phyloP scores from a whole-genome alignment of 2,329 filamentous ascomycete genomes.

The Claviceps humidiphila region DNA sequence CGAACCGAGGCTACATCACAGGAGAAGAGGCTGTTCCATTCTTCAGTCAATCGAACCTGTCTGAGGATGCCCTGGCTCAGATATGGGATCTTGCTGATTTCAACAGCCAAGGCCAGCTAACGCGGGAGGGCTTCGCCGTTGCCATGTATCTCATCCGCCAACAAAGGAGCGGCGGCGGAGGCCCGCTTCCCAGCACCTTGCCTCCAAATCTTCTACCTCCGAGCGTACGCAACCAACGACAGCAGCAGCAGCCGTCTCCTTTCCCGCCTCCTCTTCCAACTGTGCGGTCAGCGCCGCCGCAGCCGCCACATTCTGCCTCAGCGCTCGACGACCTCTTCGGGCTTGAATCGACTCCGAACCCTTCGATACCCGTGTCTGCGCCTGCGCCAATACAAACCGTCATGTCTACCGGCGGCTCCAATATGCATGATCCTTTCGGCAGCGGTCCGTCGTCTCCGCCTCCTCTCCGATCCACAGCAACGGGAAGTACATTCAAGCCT shows the following conservation, averaged over 20 bases:
- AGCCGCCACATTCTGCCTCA: conserved; percentile 49
- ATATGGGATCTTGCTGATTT: conserved; percentile 98
- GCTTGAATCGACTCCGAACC: conserved; percentile 48
- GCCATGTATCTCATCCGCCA: conserved; percentile 95
- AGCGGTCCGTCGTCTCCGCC: conserved; percentile 45
- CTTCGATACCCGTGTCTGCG: conserved; percentile 22
- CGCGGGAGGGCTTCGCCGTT: conserved; percentile 84
- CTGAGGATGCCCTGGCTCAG: conserved; percentile 79
- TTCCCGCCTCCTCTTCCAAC: conserved; percentile 23
- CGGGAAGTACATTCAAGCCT: conserved; percentile 58
- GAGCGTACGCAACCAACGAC: conserved; percentile 54
- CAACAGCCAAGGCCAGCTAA: conserved; percentile 75
- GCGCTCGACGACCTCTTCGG: conserved; percentile 91
- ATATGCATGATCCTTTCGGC: conserved; percentile 48
- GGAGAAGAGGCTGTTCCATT: conserved; percentile 92
- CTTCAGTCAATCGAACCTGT: conserved; percentile 80
- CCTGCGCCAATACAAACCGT: conserved; percentile 45
- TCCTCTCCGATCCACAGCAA: conserved; percentile 34
- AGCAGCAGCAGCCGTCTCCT: conserved; percentile 10
- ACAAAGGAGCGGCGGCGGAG: conserved; percentile 57
- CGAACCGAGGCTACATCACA: conserved; percentile 69
- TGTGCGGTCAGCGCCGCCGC: conserved; percentile 33
- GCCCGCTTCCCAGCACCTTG: conserved; percentile 58
- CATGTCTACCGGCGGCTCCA: conserved; percentile 64
- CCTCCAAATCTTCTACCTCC: conserved; percentile 76